Evolutionary conservation across 495 filamentous ascomycete genomes (phyloP).

Genomic region (Achaetomiella virescens): DNA sequence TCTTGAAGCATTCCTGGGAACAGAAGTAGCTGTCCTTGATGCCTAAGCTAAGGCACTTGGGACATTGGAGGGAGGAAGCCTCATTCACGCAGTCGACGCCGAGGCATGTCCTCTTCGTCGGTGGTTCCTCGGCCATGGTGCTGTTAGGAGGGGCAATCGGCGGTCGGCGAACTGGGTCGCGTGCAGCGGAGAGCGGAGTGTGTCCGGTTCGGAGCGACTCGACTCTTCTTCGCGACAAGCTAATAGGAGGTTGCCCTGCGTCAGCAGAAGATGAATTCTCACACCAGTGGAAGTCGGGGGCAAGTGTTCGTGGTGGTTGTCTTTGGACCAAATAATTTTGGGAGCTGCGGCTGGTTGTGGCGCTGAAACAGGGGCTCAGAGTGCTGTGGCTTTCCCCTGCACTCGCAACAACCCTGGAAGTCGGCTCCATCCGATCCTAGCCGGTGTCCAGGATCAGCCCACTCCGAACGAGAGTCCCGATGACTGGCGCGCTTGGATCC

Average conservation of each 20-base stretch:
- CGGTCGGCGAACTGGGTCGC: too few species aligned
- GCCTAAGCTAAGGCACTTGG: constrained; percentile 83
- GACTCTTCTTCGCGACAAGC: too few species aligned
- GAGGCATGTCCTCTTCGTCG: constrained; percentile 62
- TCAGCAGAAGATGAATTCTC: neutral
- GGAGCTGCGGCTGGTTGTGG: neutral
- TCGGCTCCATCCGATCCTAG: constrained; percentile 1
- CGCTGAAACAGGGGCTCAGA: neutral
- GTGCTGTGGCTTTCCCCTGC: neutral
- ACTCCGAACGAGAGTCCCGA: neutral
- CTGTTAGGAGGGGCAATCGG: neutral
- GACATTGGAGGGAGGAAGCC: constrained; percentile 81
- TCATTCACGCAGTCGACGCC: constrained; percentile 79
- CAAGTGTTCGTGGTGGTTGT: neutral
- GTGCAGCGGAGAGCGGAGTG: too few species aligned
- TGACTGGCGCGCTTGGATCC: too few species aligned
- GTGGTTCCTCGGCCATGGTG: constrained; percentile 42
- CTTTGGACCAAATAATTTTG: constrained; percentile 1
- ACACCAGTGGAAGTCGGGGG: too few species aligned
- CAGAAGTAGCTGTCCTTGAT: constrained; percentile 90
- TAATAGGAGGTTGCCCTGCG: too few species aligned
- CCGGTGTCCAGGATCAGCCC: neutral
- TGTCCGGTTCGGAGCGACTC: too few species aligned
- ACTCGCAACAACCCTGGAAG: neutral
- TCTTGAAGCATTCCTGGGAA: constrained; percentile 97